Percentiles rank a stretch among this genome's conserved stretches.
These are phyloP conservation scores for Achaetomiella virescens DNA, from an alignment of 495 filamentous ascomycete species.

Conservation along the genomic window DNA sequence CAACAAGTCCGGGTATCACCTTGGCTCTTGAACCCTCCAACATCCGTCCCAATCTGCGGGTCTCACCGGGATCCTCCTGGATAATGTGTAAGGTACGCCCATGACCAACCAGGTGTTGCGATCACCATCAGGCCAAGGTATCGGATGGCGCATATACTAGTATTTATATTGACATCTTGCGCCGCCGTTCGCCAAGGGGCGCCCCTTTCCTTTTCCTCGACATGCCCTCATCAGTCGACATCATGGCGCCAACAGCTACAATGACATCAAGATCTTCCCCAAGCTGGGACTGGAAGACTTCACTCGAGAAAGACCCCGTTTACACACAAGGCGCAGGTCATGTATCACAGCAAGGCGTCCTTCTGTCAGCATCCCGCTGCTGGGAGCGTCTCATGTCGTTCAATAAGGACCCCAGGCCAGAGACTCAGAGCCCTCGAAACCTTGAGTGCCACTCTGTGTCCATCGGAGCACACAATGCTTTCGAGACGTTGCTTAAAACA, in stretches of 20 bases:
- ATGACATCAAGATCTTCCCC: slow-evolving; percentile 6
- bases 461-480: slow-evolving; percentile 24
- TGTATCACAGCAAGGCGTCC: slow-evolving; percentile 5
- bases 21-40: background rate
- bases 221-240: background rate
- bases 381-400: slow-evolving; percentile 4
- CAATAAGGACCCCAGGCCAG: slow-evolving; percentile 7
- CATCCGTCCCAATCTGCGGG: background rate
- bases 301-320: background rate
- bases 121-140: background rate
- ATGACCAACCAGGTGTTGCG: slow-evolving; percentile 9
- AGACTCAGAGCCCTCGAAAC: background rate
- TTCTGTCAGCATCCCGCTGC: slow-evolving; percentile 9
- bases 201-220: background rate
- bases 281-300: background rate
- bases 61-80: slow-evolving; percentile 8
- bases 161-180: slow-evolving; percentile 2
- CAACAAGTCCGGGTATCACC: slow-evolving; percentile 11
- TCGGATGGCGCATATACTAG: background rate
- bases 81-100: slow-evolving; percentile 1
- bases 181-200: background rate
- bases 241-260: background rate
- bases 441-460: slow-evolving; percentile 20
- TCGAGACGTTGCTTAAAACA: slow-evolving; percentile 21
- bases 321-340: background rate